Evolutionary conservation across 2,329 filamentous ascomycete species (phyloP), one percentile per base, ranked within the genome.

Genomic region (Neofusicoccum laricinum): DNA sequence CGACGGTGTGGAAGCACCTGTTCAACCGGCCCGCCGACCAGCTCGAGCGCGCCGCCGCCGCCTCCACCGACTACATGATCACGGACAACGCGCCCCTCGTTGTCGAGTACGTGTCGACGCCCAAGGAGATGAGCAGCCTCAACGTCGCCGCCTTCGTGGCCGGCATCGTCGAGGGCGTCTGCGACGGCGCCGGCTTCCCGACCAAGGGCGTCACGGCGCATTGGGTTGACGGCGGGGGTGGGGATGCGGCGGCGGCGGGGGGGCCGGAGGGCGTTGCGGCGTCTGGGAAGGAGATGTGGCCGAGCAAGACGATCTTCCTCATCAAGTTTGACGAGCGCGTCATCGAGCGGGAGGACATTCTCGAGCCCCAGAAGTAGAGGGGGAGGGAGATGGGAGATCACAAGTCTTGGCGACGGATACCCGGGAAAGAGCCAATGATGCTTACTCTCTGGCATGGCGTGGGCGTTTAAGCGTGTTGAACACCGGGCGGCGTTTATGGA

Each of bases 1-100:
- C 93, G 67, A 90, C 90, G 63, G 84, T 97, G 63, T 99, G 94
- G 91, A 88, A 90, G 69, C 91, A 96, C 77, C 90, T 99, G 55
- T 99, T 99, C 78, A 88, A 87, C 41, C 90, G 94, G 1, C 89
- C 93, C 64, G 95, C 95, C 32, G 94, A 98, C 79, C 90, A 92
- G 17, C 88, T 99, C 65, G 95, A 99, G 80, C 93, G 95, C 79
- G 92, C 88, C 65, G 89, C 91, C 8, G 86, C 89, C 61, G 94
- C 93, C 61, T 89, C 92, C 8, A 92, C 95, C 71, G 94, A 98
- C 81, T 99, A 98, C 83, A 98, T 99, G 94, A 95, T 99, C 71
- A 92, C 93, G 71, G 95, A 99, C 80, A 98, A 99, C 79, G 95
- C 98, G 76, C 95, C 95, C 21, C 84, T 98, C 58, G 94, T 98